Base-by-base conservation (phyloP, 495 filamentous ascomycete genomes). In the Peziza echinospora region DNA sequence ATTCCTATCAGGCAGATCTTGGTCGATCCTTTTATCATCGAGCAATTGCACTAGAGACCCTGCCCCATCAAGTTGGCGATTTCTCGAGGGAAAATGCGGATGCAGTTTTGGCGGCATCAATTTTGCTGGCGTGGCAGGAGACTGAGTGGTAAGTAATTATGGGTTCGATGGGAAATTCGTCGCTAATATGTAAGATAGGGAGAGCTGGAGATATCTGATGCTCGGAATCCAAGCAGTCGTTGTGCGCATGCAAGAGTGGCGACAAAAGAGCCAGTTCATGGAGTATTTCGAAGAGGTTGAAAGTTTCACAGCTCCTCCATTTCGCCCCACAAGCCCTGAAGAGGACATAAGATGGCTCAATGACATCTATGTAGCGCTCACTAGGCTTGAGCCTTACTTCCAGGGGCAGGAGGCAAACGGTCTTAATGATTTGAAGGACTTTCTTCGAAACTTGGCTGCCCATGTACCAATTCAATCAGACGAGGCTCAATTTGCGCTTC, bases 71-170 rank as follows among this genome's bases (percentile, higher is more conserved):
- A 13, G 85, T 94, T 51, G 76, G 75, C 24, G 67, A 69, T 21
- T 96, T 96, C 63, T 93, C 83, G 6, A 75, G 71, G 52, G 76
- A 77, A 30, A 94, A 85, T 54, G 84, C 82, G 11, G 87, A 97
- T 64, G 83, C 87, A 26, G 78, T 93, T 47, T 71, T 97, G 24
- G 89, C 86, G 44, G 83, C 89, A 22, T 96, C 86, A 10, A 76
- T 93, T 26, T 70, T 96, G 43, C 68, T 97, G 40, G 87, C 87
- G 41, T 97, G 91, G 91, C 89, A 96, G 65, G 81, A 82, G 49
- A 84, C 78, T 52, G 89, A 96, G 65, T 94, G 85, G 89, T 93
- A 68, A 70, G 83, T 69, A 55, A 41, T n/a, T n/a, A n/a, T n/a
- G n/a, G n/a, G 41, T 55, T 59, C 47, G 26, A 41, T 48, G 45